Evolutionary conservation across 1,284 basidiomycete genomes (phyloP), one percentile per base, ranked within the genome.

Genomic region (Cutaneotrichosporon sp.): DNA sequence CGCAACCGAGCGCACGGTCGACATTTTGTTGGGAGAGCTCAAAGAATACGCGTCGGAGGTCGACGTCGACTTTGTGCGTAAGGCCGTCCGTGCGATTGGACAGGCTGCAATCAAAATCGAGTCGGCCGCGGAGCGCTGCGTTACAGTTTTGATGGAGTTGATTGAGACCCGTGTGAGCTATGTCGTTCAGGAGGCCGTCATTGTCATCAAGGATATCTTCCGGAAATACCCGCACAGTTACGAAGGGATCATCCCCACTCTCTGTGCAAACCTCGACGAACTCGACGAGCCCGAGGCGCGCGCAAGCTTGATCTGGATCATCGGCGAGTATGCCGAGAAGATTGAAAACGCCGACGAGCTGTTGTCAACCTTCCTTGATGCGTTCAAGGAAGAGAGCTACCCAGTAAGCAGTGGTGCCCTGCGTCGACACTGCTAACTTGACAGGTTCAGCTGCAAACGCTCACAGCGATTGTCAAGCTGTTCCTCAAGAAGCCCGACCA

Each of bases 31-130:
- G 3, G 86, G 91, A 15, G 96, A 98, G 73, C 77, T 99, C 41
- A 87, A 91, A 73, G 96, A 98, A 88, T 98, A 98, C 72, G 96
- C 96, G 1, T 90, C 92, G 2, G 96, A 99, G 73, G 93, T 97
- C 3, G 96, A 98, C 71, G 82, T 98, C 46, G 94, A 98, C 75
- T 98, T 98, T 72, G 93, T 97, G 20, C 85, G 94, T 46, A 97
- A 97, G 74, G 89, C 96, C 4, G 94, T 98, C 15, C 84, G 93
- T 21, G 94, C 92, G 2, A 93, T 99, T 60, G 96, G 96, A 2
- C 86, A 94, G 23, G 79, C 97, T 15, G 93, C 96, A 1, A 97
- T 98, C 81, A 98, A 98, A 77, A 91, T 98, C 51, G 85, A 92
- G 64, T 78, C 82, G 13, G 88, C 90, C 2, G 87, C 94, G 21